Percentiles rank a stretch among this genome's conserved stretches.
These are phyloP conservation scores for Ettlia oleoabundans DNA, from an alignment of 139 green algal species.

Conservation along the genomic window DNA sequence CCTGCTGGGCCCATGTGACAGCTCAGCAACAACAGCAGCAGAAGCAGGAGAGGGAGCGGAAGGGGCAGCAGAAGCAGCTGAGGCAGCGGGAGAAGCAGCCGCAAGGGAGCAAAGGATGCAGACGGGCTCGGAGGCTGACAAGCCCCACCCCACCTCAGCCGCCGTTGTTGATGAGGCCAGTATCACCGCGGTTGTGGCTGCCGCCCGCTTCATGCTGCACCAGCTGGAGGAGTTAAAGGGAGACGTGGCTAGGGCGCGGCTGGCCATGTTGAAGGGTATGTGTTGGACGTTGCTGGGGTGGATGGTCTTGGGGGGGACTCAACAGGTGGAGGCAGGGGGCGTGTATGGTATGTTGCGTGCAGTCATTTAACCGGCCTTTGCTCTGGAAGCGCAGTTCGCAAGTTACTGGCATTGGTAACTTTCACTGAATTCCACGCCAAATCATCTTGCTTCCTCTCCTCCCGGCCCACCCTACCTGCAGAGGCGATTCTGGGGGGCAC, in stretches of 20 bases:
- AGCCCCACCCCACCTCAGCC: neutral
- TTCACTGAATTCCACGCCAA: too few species aligned
- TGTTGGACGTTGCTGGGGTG: neutral
- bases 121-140: neutral
- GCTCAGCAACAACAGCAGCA: too few species aligned
- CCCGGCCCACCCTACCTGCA: neutral
- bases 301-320: too few species aligned
- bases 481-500: constrained; percentile 31
- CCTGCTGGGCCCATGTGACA: too few species aligned
- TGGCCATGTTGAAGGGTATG: constrained; percentile 42
- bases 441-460: neutral
- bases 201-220: constrained; percentile 34
- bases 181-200: constrained; percentile 17
- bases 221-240: constrained; percentile 34
- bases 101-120: neutral
- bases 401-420: too few species aligned
- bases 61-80: neutral
- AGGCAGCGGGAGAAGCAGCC: too few species aligned
- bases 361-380: too few species aligned
- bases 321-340: too few species aligned
- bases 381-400: too few species aligned
- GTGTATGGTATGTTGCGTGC: too few species aligned
- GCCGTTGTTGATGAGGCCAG: neutral
- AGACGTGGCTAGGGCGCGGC: constrained; percentile 36
- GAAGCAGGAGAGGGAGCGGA: too few species aligned